Evolutionary conservation across 225 moss, liverwort and hornwort species (phyloP).

Genomic region (Physcomitrium patens): DNA sequence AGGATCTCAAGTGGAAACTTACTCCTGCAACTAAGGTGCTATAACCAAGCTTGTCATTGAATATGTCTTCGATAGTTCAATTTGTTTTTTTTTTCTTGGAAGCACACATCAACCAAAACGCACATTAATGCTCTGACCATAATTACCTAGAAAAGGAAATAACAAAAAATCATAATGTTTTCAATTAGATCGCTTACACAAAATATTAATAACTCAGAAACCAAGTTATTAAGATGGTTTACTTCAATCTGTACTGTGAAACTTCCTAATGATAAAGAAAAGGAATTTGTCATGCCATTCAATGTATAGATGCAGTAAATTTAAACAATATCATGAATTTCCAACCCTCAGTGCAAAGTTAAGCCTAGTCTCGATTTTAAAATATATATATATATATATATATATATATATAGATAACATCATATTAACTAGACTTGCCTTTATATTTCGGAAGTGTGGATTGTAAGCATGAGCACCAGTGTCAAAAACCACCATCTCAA

Average conservation of each 20-base stretch:
- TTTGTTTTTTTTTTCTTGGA: constrained; percentile 87
- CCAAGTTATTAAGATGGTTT: background rate
- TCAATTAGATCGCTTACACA: background rate
- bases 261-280: background rate
- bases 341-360: constrained; percentile 6
- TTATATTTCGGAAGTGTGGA: constrained; percentile 88
- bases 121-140: constrained; percentile 34
- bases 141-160: constrained; percentile 49
- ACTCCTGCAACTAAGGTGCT: constrained; percentile 87
- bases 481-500: constrained; percentile 90
- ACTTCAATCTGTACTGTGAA: background rate
- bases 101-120: constrained; percentile 32
- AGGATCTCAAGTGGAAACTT: constrained; percentile 81
- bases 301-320: constrained; percentile 1
- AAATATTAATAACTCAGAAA: background rate
- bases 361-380: background rate
- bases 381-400: no score
- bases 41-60: constrained; percentile 90
- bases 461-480: constrained; percentile 80
- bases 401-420: background rate
- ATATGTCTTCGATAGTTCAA: constrained; percentile 87
- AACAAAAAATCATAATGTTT: constrained; percentile 10
- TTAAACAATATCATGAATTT: background rate
- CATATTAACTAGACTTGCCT: constrained; percentile 39
- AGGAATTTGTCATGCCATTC: background rate